Base-by-base conservation (phyloP, 768 basidiomycete genomes). In the Leccinellum luteum region DNA sequence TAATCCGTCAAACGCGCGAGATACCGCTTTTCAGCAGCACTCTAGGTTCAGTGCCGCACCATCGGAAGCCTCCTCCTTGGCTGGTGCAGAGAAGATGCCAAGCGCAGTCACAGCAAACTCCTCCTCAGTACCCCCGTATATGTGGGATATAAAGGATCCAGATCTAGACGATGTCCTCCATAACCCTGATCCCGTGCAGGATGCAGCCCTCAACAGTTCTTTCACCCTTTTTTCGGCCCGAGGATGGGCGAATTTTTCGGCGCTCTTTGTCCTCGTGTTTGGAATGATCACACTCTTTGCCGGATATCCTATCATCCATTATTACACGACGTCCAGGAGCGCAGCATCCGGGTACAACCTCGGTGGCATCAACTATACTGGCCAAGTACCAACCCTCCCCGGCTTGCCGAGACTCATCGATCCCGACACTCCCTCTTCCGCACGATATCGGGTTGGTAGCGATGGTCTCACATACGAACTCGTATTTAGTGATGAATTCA, bases 141-240 rank as follows among this genome's bases (percentile, higher is more conserved):
- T 86, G 64, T 92, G 89, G 87, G 91, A 92, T 70, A 76, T 75
- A 23, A 85, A 81, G 67, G 92, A 93, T 56, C 86, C 92, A 9
- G 93, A 95, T 69, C 79, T 89, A 17, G 94, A 97, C 76, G 95
- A 98, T 70, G 82, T 85, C 21, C 80, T 98, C 21, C 95, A 98
- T 72, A 90, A 92, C 76, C 92, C 85, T 47, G 90, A 92, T 75
- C 83, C 89, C 27, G 77, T 82, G n/a, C 79, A 87, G 54, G 88
- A 86, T 53, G 83, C 81, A 3, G 78, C 78, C 1, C 74, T 81
- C 25, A 82, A 87, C 57, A 75, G 75, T 52, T 78, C 81, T 7
- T 90, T 89, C 58, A 85, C 86, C 3, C 64, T 90, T 27, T 92
- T 94, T 68, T 95, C 94, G 7, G 73, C 79, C 8, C 81, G 94